A percentile compares a stretch with the other conserved stretches of the same genome.
phyloP scores from a whole-genome alignment of 495 filamentous ascomycete species.

The Xylaria acuta region DNA sequence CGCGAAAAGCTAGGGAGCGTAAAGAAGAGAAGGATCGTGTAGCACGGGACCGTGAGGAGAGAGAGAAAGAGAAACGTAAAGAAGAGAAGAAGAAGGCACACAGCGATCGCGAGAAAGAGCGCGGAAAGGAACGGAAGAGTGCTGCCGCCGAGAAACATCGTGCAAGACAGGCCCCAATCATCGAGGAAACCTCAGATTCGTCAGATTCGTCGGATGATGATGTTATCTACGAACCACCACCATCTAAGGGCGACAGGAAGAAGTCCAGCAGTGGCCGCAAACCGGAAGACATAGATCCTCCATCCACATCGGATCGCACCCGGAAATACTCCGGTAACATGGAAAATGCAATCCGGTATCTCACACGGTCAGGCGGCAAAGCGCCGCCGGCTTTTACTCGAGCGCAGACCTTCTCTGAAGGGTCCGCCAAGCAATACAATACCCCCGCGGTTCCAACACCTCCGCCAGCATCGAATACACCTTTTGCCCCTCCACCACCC shows the following conservation, averaged over 20 bases:
- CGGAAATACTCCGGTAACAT: slow-evolving; percentile 37
- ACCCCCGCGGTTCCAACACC: slow-evolving; percentile 47
- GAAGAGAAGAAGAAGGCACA: slow-evolving; percentile 43
- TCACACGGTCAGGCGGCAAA: slow-evolving; percentile 37
- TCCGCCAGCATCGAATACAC: slow-evolving; percentile 33
- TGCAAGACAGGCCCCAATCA: slow-evolving; percentile 37
- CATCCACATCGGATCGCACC: slow-evolving; percentile 32
- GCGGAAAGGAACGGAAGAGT: slow-evolving; percentile 34
- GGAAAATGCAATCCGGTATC: slow-evolving; percentile 37
- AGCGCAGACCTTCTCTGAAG: slow-evolving; percentile 39
- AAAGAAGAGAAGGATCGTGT: slow-evolving; percentile 42
- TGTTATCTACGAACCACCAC: slow-evolving; percentile 27
- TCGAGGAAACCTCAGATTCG: slow-evolving; percentile 37
- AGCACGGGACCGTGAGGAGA: slow-evolving; percentile 40
- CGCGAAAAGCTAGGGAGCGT: slow-evolving; percentile 30
- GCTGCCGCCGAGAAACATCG: slow-evolving; percentile 43
- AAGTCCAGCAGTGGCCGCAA: slow-evolving; percentile 48
- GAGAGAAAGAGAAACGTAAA: slow-evolving; percentile 38
- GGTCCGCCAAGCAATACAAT: slow-evolving; percentile 31
- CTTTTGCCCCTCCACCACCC: slow-evolving; percentile 36
- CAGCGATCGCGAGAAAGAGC: slow-evolving; percentile 43
- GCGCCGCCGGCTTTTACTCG: slow-evolving; percentile 31
- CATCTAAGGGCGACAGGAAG: slow-evolving; percentile 48
- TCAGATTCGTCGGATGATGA: slow-evolving; percentile 41
- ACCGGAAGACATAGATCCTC: slow-evolving; percentile 36